These are phyloP conservation scores for Sextonia rubra DNA, from an alignment of 164 flowering plant genomes.

Conservation along the genomic window DNA sequence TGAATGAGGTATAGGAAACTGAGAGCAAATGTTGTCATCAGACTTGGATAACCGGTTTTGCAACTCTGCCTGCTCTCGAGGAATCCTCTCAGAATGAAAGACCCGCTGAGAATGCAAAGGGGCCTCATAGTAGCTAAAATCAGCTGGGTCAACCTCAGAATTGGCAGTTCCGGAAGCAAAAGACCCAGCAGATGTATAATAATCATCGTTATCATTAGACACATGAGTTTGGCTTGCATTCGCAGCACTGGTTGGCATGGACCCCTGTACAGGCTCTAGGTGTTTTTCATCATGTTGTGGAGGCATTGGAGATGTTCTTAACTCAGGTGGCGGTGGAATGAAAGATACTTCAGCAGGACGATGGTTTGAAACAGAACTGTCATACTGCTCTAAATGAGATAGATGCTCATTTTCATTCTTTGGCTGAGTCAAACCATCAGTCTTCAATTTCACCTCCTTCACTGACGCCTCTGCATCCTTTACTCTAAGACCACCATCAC, in stretches of 20 bases:
- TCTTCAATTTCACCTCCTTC: slow-evolving; percentile 35
- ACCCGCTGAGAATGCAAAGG: slow-evolving; percentile 44
- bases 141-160: slow-evolving; percentile 39
- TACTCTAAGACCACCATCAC: slow-evolving; percentile 13
- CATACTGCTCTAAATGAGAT: slow-evolving; percentile 23
- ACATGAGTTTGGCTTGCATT: slow-evolving; percentile 22
- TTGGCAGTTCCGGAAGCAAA: slow-evolving; percentile 27
- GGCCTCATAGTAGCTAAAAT: slow-evolving; percentile 36
- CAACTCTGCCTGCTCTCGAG: slow-evolving; percentile 54
- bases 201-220: slow-evolving; percentile 29
- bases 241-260: slow-evolving; percentile 21
- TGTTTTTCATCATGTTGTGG: neutral
- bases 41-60: slow-evolving; percentile 69
- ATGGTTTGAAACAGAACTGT: slow-evolving; percentile 17
- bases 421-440: slow-evolving; percentile 21
- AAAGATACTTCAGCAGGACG: slow-evolving; percentile 24
- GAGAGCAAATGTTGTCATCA: slow-evolving; percentile 65
- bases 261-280: slow-evolving; percentile 12
- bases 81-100: slow-evolving; percentile 65
- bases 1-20: slow-evolving; percentile 38
- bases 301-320: neutral
- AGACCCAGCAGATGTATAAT: slow-evolving; percentile 24
- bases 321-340: neutral
- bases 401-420: slow-evolving; percentile 22
- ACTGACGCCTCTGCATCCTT: slow-evolving; percentile 19